A percentile compares a stretch with the other conserved stretches of the same genome.
Evolutionary conservation across 352 stramenopile species (phyloP).

Genomic region (Phytophthora parvispora): DNA sequence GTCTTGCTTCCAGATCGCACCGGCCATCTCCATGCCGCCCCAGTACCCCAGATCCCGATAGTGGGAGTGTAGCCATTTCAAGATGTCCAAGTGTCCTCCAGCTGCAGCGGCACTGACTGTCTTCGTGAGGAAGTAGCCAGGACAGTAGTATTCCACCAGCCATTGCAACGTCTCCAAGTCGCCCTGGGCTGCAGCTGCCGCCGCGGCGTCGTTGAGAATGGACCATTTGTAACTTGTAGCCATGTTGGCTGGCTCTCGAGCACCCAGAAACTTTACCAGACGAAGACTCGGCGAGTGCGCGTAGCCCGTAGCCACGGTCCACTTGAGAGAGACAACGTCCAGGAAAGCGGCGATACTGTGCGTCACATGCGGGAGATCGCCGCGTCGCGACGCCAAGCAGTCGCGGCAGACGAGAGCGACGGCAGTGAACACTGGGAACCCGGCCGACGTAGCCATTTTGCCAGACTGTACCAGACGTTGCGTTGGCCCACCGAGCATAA

Average conservation of each 20-base stretch:
- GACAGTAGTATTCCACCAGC: slow-evolving; percentile 18
- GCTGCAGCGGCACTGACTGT: slow-evolving; percentile 11
- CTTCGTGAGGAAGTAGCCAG: slow-evolving; percentile 22
- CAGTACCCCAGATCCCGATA: slow-evolving; percentile 12
- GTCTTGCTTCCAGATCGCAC: slow-evolving; percentile 12
- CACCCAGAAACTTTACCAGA: slow-evolving; percentile 24
- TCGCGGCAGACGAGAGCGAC: slow-evolving; percentile 9
- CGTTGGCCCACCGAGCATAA: too few relatives aligned
- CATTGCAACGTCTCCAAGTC: slow-evolving; percentile 22
- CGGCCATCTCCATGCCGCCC: slow-evolving; percentile 11
- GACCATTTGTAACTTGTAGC: slow-evolving; percentile 13
- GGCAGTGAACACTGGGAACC: background rate
- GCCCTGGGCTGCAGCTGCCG: slow-evolving; percentile 10
- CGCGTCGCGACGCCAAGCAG: slow-evolving; percentile 1
- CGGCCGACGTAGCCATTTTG: background rate
- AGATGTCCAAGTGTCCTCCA: slow-evolving; percentile 18
- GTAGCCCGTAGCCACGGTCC: slow-evolving; percentile 16
- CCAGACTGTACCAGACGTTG: too few relatives aligned
- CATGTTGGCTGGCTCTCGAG: slow-evolving; percentile 2
- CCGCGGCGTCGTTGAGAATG: slow-evolving; percentile 12
- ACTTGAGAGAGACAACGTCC: slow-evolving; percentile 12
- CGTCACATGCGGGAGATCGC: slow-evolving; percentile 14
- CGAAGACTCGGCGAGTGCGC: background rate
- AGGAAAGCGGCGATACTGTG: slow-evolving; percentile 19
- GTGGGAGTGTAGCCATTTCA: slow-evolving; percentile 19